Conservation (phyloP, 345 rosid genomes). For the Syzygium aqueum region DNA sequence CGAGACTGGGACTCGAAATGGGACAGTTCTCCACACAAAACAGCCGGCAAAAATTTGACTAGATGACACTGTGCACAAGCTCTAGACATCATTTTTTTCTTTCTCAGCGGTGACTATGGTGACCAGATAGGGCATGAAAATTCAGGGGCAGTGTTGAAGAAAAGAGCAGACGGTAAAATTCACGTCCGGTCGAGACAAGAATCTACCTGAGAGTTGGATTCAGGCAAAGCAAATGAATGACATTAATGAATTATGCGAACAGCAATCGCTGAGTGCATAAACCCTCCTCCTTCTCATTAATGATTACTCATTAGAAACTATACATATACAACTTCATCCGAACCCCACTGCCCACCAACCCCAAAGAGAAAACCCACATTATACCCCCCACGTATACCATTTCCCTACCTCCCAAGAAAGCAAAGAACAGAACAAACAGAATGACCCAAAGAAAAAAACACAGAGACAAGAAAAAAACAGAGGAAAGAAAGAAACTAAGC, state of each 20-base stretch:
- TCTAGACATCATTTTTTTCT: neutral
- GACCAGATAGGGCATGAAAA: neutral
- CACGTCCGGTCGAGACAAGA: neutral
- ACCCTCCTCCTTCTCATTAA: constrained; percentile 16
- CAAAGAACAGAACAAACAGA: neutral
- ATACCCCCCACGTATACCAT: constrained; percentile 16
- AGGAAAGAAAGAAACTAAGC: constrained; percentile 2
- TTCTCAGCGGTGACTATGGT: neutral
- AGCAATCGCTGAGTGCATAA: constrained; percentile 18
- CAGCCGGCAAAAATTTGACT: neutral
- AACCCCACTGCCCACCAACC: constrained; percentile 14
- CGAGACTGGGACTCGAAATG: neutral
- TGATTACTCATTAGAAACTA: constrained; percentile 11
- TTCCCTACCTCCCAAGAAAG: constrained; percentile 4
- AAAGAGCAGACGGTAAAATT: neutral
- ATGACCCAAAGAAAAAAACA: neutral
- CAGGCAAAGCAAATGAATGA: neutral
- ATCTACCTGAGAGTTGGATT: neutral
- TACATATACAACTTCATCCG: constrained; percentile 36
- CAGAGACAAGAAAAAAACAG: neutral
- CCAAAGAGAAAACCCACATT: neutral
- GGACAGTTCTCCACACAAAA: neutral
- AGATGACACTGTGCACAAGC: neutral
- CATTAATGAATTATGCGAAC: neutral
- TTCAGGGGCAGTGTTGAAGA: neutral